These are phyloP conservation scores for Chondrus crispus DNA, from an alignment of 23 red algal genomes.

Conservation along the genomic window DNA sequence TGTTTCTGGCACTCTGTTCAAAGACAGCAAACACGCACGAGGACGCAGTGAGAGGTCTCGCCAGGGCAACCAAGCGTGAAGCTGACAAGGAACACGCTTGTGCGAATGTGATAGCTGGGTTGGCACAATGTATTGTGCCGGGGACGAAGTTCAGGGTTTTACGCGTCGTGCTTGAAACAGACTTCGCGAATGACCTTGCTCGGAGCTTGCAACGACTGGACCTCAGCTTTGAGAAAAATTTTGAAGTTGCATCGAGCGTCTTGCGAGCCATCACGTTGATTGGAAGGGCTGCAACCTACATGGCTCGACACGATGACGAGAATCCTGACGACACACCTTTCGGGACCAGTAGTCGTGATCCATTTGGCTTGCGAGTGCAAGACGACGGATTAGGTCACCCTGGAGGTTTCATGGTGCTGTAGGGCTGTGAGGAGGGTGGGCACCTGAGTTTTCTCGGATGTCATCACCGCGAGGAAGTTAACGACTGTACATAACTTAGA, in stretches of 20 bases:
- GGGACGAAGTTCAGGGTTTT: constrained; percentile 23
- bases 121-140: constrained; percentile 29
- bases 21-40: not conserved
- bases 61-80: constrained; percentile 22
- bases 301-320: not conserved
- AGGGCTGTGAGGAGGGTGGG: too few species aligned
- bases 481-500: too few species aligned
- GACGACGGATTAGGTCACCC: too few species aligned
- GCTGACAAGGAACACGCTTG: constrained; percentile 1
- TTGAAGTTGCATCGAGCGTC: constrained; percentile 55
- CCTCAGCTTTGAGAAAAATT: not conserved
- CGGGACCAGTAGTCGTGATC: not conserved
- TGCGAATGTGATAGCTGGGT: not conserved
- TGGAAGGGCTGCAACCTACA: constrained; percentile 15
- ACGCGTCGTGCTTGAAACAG: constrained; percentile 19
- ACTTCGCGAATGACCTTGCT: constrained; percentile 44
- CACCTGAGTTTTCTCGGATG: too few species aligned
- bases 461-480: too few species aligned
- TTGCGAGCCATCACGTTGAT: constrained; percentile 16
- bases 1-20: constrained; percentile 30
- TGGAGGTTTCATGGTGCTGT: too few species aligned
- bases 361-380: too few species aligned
- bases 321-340: constrained; percentile 33
- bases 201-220: constrained; percentile 27
- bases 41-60: constrained; percentile 17